Evolutionary conservation across 352 stramenopile species (phyloP).

Genomic region (Halophytophthora polymorphica): DNA sequence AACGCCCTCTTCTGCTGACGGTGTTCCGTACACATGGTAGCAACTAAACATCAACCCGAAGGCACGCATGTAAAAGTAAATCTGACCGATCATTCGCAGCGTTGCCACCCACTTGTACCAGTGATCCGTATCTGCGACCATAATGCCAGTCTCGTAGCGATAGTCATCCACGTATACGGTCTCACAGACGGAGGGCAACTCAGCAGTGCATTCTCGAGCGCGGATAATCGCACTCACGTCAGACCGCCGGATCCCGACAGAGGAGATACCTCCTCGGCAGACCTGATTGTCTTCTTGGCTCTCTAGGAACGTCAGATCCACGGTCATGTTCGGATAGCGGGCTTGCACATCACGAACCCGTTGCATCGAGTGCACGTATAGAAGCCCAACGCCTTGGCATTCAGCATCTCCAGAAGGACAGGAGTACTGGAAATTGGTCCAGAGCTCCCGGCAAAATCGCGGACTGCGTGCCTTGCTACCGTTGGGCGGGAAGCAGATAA

Average conservation of each 20-base stretch:
- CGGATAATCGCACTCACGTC: slow-evolving; percentile 26
- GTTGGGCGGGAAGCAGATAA: slow-evolving; percentile 18
- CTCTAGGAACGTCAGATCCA: slow-evolving; percentile 23
- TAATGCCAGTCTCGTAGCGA: slow-evolving; percentile 27
- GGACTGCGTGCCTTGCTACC: slow-evolving; percentile 1
- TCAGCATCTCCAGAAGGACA: slow-evolving; percentile 5
- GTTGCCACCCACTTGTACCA: slow-evolving; percentile 29
- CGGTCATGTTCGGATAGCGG: slow-evolving; percentile 5
- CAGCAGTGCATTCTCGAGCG: slow-evolving; percentile 11
- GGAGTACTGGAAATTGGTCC: slow-evolving; percentile 19
- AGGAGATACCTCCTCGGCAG: slow-evolving; percentile 1
- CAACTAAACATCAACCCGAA: slow-evolving; percentile 23
- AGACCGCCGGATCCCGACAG: slow-evolving; percentile 11
- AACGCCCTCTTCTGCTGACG: slow-evolving; percentile 1
- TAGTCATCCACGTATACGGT: slow-evolving; percentile 45
- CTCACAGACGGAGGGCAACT: slow-evolving; percentile 17
- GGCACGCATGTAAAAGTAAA: slow-evolving; percentile 34
- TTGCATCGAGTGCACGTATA: slow-evolving; percentile 16
- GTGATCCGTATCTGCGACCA: slow-evolving; percentile 23
- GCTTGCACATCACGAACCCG: slow-evolving; percentile 7
- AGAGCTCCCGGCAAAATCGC: slow-evolving; percentile 25
- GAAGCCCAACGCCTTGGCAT: background rate
- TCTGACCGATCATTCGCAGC: slow-evolving; percentile 30
- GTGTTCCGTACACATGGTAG: slow-evolving; percentile 23
- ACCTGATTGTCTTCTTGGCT: slow-evolving; percentile 25